Evolutionary conservation across 108 stramenopile species (phyloP), one percentile per base, ranked within the genome.

Genomic region (Thalassiosira profunda): DNA sequence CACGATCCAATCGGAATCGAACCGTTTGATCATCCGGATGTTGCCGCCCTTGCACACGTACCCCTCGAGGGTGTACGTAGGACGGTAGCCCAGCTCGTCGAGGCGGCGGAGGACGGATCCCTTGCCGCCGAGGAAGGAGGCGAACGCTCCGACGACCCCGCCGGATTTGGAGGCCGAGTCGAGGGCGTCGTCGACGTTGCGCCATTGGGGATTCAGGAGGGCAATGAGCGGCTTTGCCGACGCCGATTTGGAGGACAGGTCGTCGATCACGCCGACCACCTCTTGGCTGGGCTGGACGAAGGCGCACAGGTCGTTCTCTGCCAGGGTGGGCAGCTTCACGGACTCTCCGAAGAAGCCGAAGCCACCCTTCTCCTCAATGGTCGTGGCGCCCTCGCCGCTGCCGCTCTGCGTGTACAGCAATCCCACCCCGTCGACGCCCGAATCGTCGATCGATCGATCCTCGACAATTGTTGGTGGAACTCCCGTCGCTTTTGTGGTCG

Each of bases 391-490:
- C 21, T 54, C n/a, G 40, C 35, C 41, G 14, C 6, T 54, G 25
- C 51, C n/a, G 18, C 41, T 25, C 46, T 91, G 82, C 18, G 89
- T 86, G 36, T 90, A 76, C 56, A 84, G 74, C 25, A 92, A 60
- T 14, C 92, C 90, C n/a, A 92, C 71, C 10, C 95, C 95, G 79
- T 96, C 95, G 4, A 96, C 95, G 20, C 95, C 95, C 31, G 76
- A 80, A 66, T 92, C 95, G 61, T 96, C 95, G 17, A 93, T 74
- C 10, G 78, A 62, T 1, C 95, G 86, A 79, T 96, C 91, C 65
- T 96, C 95, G 30, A 80, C 59, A 25, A 93, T 76, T 25, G 77
- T 67, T 0, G 95, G 89, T 15, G 91, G 86, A 7, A 92, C 67
- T 21, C 87, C 85, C 45, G 54, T 80, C 15, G 29, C 73, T 67